Conservation (phyloP, 306 rosid genomes). For the Fagus crenata region DNA sequence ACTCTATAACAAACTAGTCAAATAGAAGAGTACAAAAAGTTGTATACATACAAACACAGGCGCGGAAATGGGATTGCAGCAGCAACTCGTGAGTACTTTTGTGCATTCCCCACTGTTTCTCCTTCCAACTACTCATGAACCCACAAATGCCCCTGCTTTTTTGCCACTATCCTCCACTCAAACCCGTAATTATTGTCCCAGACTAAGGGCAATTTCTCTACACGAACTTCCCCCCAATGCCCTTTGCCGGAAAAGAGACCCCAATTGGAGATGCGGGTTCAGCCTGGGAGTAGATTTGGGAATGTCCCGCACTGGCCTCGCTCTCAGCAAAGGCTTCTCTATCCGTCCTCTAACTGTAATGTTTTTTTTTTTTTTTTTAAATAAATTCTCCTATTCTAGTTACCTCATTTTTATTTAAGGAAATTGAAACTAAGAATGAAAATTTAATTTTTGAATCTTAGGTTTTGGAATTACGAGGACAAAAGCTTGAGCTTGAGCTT, state of each 20-base stretch:
- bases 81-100: too few species aligned
- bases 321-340: constrained; percentile 82
- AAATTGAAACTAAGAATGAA: too few species aligned
- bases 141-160: not conserved
- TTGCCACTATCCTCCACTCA: constrained; percentile 6
- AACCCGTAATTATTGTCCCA: not conserved
- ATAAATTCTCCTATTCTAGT: too few species aligned
- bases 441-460: constrained; percentile 8
- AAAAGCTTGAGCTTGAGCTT: constrained; percentile 72
- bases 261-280: constrained; percentile 85
- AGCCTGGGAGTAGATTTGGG: constrained; percentile 89
- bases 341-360: constrained; percentile 73
- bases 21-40: too few species aligned
- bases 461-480: constrained; percentile 86
- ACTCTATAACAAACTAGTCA: too few species aligned
- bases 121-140: too few species aligned
- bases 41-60: too few species aligned
- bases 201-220: constrained; percentile 27
- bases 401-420: too few species aligned
- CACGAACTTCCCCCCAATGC: constrained; percentile 81
- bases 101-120: too few species aligned
- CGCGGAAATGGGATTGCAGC: too few species aligned
- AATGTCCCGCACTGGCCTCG: constrained; percentile 77
- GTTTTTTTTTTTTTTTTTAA: not conserved
- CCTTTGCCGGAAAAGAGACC: constrained; percentile 56